Evolutionary conservation across 1,139 yeast species (phyloP), one percentile per base, ranked within the genome.

Genomic region (Lodderomyces beijingensis): DNA sequence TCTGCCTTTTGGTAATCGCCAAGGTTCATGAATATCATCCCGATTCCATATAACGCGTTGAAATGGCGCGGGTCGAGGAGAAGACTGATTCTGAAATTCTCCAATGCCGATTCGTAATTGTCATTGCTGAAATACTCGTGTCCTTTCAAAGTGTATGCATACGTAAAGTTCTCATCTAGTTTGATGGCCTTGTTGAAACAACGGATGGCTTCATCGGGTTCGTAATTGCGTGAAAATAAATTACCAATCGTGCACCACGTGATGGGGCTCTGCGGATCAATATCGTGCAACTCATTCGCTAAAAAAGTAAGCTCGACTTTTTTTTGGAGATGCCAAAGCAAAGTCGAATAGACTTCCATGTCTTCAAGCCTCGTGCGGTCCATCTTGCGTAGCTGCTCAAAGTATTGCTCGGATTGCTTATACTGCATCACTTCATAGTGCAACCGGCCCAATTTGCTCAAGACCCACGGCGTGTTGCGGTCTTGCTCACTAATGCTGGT

Each of bases 181-280:
- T 77, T 77, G 3, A 79, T 74, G 1, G 97, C 91, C 40, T 88
- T 77, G 41, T 78, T 77, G 57, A 93, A 88, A 51, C 96, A 87
- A 49, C 79, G 79, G 27, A 89, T 78, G 0, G 98, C 96, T 52
- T 86, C 95, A 43, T 85, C 95, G 3, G 94, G 85, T 47, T 91
- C 96, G 41, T 87, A 69, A 25, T 76, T 78, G 25, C 89, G 64
- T 9, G 96, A 86, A 45, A 86, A 86, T 31, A 91, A 72, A 53
- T 93, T 91, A 2, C 98, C 98, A 34, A 88, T 67, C 0, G 85
- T 80, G 48, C 94, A 85, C 98, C 98, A 91, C 0, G 96, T 81
- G 41, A 87, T 82, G 3, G 96, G 83, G 6, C 80, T 66, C 18
- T 70, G 59, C 9, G 82, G 66, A 45, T 79, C 78, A 18, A 81